Evolutionary conservation across 352 stramenopile genomes (phyloP), one percentile per base, ranked within the genome.

Genomic region (Phytophthora quininea): DNA sequence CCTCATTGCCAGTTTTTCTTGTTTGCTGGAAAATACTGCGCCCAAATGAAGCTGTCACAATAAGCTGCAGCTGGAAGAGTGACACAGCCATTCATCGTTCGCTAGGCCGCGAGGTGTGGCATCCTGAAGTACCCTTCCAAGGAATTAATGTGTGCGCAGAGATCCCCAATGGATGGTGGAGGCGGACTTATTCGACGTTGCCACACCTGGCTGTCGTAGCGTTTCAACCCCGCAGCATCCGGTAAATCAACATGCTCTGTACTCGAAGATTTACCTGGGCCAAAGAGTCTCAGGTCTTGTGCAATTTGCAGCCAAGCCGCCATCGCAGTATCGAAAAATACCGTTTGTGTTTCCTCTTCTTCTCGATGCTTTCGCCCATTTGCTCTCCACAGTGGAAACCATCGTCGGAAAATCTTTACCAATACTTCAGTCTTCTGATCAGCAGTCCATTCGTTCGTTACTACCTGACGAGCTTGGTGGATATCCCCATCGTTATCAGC

Each of bases 181-280:
- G 79, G 69, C 8, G 86, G 86, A 7, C 73, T 71, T 32, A 92
- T 59, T 0, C 86, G 78, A 8, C 74, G 71, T 55, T 88, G 83
- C 86, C 86, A 94, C n/a, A 92, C 68, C 57, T 89, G 84, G 1
- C 76, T 64, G 24, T 91, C 81, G 58, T 85, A 89, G 1, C 82
- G 75, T 29, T 88, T 84, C 31, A 92, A 59, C 31, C 58, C 59
- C 4, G 55, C 47, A 67, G 15, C 79, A 43, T 64, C 50, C 10
- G 47, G 57, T 0, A 69, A 45, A 32, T 64, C 47, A 8, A 50
- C 31, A 30, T 59, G 12, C 6, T 32, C 33, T 57, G 24, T 7
- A 56, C 10, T 35, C 32, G 30, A 12, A 40, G 27, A 24, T 61
- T 27, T 11, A 42, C 37, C 11, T 11, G 11, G 35, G 35, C 50